Percentiles rank a stretch among this genome's conserved stretches.
Evolutionary conservation across 2,329 filamentous ascomycete species (phyloP).

Genomic region (Fusarium pilosicola): DNA sequence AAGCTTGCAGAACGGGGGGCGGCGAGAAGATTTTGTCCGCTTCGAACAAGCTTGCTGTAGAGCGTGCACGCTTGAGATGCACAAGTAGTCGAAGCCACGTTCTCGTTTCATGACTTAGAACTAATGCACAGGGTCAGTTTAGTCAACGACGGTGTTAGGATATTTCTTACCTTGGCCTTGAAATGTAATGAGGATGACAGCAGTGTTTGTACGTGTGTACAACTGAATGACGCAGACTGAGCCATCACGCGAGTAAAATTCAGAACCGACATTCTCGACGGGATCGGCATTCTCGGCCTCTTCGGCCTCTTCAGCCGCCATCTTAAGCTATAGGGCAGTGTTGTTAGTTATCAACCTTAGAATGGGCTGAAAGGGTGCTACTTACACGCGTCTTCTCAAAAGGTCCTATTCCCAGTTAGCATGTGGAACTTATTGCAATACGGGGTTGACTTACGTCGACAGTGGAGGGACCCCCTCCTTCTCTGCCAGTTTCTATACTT

Average conservation of each 20-base stretch:
- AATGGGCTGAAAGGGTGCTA: background rate
- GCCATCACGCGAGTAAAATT: background rate
- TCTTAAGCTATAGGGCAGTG: fast-evolving
- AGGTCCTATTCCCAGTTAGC: background rate
- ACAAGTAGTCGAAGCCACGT: background rate
- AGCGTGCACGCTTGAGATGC: background rate
- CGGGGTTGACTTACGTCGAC: background rate
- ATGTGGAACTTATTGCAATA: fast-evolving
- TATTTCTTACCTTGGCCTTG: background rate
- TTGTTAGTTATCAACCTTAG: fast-evolving
- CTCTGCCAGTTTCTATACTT: fast-evolving
- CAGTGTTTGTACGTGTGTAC: background rate
- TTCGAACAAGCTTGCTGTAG: background rate
- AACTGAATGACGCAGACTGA: background rate
- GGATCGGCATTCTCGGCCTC: background rate
- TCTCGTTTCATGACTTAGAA: background rate
- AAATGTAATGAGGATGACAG: background rate
- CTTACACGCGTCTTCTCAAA: background rate
- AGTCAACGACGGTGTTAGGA: background rate
- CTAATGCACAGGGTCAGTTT: background rate
- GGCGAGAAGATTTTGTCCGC: background rate
- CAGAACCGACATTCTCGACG: no score
- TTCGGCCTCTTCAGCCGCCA: background rate
- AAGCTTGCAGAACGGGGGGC: no score
- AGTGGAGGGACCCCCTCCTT: background rate